Evolutionary conservation across 768 basidiomycete species (phyloP).

Genomic region (Porphyrellus cyaneotinctus): DNA sequence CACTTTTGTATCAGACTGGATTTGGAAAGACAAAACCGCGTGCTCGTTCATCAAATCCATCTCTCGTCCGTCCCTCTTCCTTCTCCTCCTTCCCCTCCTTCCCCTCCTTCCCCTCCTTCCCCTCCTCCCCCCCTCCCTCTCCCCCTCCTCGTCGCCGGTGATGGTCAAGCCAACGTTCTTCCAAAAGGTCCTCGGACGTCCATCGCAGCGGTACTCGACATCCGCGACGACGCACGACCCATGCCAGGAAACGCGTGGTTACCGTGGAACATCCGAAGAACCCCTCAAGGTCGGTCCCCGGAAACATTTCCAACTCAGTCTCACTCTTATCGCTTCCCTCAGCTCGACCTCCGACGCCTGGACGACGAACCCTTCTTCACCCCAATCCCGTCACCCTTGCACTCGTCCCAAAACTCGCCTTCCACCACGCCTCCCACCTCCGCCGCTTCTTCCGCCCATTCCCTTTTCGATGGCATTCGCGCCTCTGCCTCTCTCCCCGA

Average conservation of each 20-base stretch:
- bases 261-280: conserved; percentile 12
- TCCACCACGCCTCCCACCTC: conserved; percentile 22
- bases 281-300: conserved; percentile 18
- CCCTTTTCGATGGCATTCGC: conserved; percentile 34
- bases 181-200: conserved; percentile 58
- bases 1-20: conserved; percentile 17
- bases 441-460: conserved; percentile 29
- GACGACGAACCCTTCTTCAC: conserved; percentile 52
- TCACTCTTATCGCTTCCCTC: conserved; percentile 3
- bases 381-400: conserved; percentile 18
- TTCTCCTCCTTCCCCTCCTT: not conserved
- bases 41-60: conserved; percentile 6
- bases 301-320: not conserved
- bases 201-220: conserved; percentile 57
- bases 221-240: conserved; percentile 15
- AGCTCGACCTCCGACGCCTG: conserved; percentile 16
- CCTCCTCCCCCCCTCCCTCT: not conserved
- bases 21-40: conserved; percentile 21
- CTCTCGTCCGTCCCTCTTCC: too few species aligned
- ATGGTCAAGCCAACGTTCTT: conserved; percentile 57
- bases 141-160: conserved; percentile 9
- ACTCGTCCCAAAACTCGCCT: conserved; percentile 18
- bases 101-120: not conserved
- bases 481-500: conserved; percentile 31
- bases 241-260: conserved; percentile 1